phyloP scores from a whole-genome alignment of 331 rosid species.

The Rhamnella rubrinervis region DNA sequence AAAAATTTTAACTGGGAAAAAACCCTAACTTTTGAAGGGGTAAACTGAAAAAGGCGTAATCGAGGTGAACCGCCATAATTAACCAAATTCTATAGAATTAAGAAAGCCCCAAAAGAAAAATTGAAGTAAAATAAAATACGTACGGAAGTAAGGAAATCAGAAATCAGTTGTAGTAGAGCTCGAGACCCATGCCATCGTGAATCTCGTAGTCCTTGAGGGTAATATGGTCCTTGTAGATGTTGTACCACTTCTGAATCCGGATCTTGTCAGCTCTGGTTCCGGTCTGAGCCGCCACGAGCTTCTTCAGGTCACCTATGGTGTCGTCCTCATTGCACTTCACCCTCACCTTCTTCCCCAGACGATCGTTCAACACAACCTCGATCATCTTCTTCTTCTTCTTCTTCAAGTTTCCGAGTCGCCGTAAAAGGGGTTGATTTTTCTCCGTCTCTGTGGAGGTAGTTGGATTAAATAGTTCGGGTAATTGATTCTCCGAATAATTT shows the following conservation, averaged over 20 bases:
- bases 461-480: too few relatives aligned
- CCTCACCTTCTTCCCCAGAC: constrained; percentile 34
- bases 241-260: constrained; percentile 67
- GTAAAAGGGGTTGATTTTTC: too few relatives aligned
- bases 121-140: background rate
- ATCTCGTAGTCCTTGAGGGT: constrained; percentile 63
- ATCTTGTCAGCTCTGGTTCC: constrained; percentile 60
- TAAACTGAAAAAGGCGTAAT: too few relatives aligned
- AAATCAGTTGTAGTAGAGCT: constrained; percentile 55
- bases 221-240: constrained; percentile 58
- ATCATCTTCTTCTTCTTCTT: constrained; percentile 22
- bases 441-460: too few relatives aligned
- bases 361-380: constrained; percentile 34
- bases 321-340: constrained; percentile 40
- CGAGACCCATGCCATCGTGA: constrained; percentile 76
- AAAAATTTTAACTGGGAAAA: too few relatives aligned
- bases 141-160: background rate
- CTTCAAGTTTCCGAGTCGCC: background rate
- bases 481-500: too few relatives aligned
- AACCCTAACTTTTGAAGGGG: too few relatives aligned
- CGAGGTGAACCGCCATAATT: too few relatives aligned
- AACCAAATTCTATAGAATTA: too few relatives aligned
- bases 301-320: constrained; percentile 55
- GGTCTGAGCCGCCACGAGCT: constrained; percentile 66
- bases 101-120: too few relatives aligned